Evolutionary conservation across 495 filamentous ascomycete genomes (phyloP), one percentile per base, ranked within the genome.

Genomic region (Annulohypoxylon bovei): DNA sequence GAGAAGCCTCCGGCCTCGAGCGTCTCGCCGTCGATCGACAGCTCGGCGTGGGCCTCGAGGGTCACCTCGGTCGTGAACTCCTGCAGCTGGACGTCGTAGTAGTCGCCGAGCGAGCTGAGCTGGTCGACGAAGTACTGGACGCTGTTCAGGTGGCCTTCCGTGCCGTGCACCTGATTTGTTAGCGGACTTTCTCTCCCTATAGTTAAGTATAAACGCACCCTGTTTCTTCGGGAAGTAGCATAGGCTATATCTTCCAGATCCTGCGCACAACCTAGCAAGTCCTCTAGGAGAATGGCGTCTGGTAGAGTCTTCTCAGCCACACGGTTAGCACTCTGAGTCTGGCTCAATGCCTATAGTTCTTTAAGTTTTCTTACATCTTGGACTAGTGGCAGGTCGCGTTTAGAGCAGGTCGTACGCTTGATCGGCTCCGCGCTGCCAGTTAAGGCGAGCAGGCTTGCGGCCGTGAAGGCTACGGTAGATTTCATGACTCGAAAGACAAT

Each of bases 1-100:
- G 76, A 80, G 74, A 84, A 79, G 40, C 75, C 70, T 0, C 63
- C 49, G 1, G 73, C 69, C 1, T 57, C 56, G 66, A 81, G 18
- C 3, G 32, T 61, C 23, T 59, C 47, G 50, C 79, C 76, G 68
- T 76, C 55, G 66, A 83, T 49, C 33, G 73, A 16, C 68, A 85
- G 69, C 65, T 71, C 18, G 68, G 76, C 55, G 76, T 78, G 61
- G 75, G 76, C 72, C 28, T 67, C 75, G 33, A 72, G 58, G 4
- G 78, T 78, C 67, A 73, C 78, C 58, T 76, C 68, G 46, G 78
- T 80, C 33, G 54, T 74, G 77, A 89, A 91, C 2, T 82, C 76
- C 75, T 92, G 89, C 66, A 83, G 84, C 67, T 81, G 77, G 55
- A 91, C 82, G 75, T 84, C 72, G 78, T 91, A 92, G 81, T 90